Percentiles rank a stretch among this genome's conserved stretches.
Evolutionary conservation across 2,329 filamentous ascomycete species (phyloP).

Genomic region (Mycogone perniciosa): DNA sequence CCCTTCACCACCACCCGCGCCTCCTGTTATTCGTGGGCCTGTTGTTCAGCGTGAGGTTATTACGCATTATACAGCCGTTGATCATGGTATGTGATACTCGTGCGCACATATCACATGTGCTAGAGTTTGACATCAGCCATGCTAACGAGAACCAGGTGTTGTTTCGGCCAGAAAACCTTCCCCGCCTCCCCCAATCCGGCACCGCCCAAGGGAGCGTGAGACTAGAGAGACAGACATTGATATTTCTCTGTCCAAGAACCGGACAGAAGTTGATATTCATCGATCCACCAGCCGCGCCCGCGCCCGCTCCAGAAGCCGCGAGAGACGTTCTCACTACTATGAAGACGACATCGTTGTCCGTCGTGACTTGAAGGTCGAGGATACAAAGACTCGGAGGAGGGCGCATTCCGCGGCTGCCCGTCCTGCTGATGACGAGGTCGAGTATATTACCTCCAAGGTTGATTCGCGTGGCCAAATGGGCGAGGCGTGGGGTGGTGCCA

Average conservation of each 20-base stretch:
- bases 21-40: slow-evolving; percentile 64
- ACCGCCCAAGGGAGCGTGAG: slow-evolving; percentile 29
- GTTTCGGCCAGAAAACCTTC: slow-evolving; percentile 37
- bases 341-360: slow-evolving; percentile 65
- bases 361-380: slow-evolving; percentile 43
- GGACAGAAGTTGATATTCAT: slow-evolving; percentile 53
- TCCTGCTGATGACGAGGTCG: slow-evolving; percentile 52
- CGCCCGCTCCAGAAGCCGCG: slow-evolving; percentile 31
- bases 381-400: slow-evolving; percentile 38
- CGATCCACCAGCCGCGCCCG: slow-evolving; percentile 31
- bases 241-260: slow-evolving; percentile 47
- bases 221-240: slow-evolving; percentile 48
- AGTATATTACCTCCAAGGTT: slow-evolving; percentile 52
- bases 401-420: slow-evolving; percentile 45
- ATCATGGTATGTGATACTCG: slow-evolving; percentile 62
- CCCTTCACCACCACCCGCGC: slow-evolving; percentile 53
- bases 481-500: slow-evolving; percentile 68
- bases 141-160: slow-evolving; percentile 33
- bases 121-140: background rate
- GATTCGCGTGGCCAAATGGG: slow-evolving; percentile 59
- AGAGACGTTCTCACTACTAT: slow-evolving; percentile 35
- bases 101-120: background rate
- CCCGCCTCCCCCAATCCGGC: slow-evolving; percentile 44
- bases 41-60: slow-evolving; percentile 85
- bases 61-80: slow-evolving; percentile 79